Conservation (phyloP, 2,329 filamentous ascomycete species). For the Sporothrix mexicana region DNA sequence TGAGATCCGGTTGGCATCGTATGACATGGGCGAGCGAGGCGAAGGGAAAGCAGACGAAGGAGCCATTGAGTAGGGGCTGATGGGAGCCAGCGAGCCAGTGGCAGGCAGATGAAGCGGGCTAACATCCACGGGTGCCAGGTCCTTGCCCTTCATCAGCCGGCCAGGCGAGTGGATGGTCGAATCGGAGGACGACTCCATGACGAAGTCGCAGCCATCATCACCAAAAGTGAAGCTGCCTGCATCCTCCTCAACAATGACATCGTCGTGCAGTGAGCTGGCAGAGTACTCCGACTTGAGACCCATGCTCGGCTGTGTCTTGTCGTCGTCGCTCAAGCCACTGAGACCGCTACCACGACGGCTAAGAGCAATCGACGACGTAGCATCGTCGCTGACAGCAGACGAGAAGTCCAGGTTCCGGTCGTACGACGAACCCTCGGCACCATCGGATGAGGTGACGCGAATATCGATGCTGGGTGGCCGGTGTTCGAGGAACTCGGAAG, state of each 20-base stretch:
- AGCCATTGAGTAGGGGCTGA: constrained; percentile 69
- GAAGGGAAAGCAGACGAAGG: constrained; percentile 68
- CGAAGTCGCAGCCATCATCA: constrained; percentile 36
- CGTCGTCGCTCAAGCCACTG: constrained; percentile 54
- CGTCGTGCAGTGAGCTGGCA: constrained; percentile 58
- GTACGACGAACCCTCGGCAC: constrained; percentile 1
- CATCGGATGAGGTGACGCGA: constrained; percentile 36
- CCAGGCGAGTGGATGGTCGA: constrained; percentile 55
- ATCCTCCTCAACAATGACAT: constrained; percentile 57
- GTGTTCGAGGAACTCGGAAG: constrained; percentile 21
- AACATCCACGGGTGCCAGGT: constrained; percentile 59
- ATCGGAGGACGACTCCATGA: constrained; percentile 46
- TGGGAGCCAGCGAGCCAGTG: constrained; percentile 51
- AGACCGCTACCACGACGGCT: constrained; percentile 56
- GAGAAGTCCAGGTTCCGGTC: constrained; percentile 30
- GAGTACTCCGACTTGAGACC: constrained; percentile 57
- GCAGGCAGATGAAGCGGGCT: constrained; percentile 53
- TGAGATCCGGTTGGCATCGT: constrained; percentile 74
- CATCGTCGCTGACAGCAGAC: constrained; percentile 34
- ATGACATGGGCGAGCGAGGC: constrained; percentile 70
- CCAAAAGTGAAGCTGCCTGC: constrained; percentile 45
- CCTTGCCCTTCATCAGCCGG: constrained; percentile 50
- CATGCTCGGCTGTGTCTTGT: constrained; percentile 45
- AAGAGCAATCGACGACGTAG: constrained; percentile 40
- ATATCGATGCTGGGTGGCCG: constrained; percentile 38